These are phyloP conservation scores for Prosopis cineraria DNA, from an alignment of 306 rosid genomes.

Conservation along the genomic window DNA sequence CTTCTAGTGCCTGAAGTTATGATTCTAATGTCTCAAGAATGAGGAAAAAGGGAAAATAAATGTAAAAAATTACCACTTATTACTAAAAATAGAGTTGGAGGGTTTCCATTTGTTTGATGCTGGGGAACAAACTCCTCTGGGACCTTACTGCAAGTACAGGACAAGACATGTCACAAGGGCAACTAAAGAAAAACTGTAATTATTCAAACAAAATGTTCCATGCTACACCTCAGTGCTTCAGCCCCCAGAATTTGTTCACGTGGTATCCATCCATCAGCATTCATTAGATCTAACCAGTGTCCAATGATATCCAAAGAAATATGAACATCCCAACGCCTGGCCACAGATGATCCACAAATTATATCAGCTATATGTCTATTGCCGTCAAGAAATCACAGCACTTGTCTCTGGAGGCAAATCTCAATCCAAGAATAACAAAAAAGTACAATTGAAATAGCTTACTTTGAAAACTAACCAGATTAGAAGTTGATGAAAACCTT, in stretches of 20 bases:
- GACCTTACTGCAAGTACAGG: slow-evolving; percentile 73
- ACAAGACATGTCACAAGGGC: slow-evolving; percentile 32
- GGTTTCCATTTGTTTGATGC: slow-evolving; percentile 91
- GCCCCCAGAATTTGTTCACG: slow-evolving; percentile 97
- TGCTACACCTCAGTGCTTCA: slow-evolving; percentile 84
- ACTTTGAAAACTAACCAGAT: slow-evolving; percentile 65
- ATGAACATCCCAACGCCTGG: slow-evolving; percentile 94
- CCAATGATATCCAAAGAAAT: slow-evolving; percentile 87
- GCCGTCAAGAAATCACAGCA: slow-evolving; percentile 20
- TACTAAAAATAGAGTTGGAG: slow-evolving; percentile 83
- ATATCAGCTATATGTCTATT: background rate
- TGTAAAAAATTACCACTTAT: slow-evolving; percentile 60
- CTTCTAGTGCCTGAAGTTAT: slow-evolving; percentile 21
- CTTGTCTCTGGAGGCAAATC: slow-evolving; percentile 22
- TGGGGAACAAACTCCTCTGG: slow-evolving; percentile 90
- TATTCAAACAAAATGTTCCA: slow-evolving; percentile 35
- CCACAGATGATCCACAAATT: slow-evolving; percentile 20
- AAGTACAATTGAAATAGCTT: slow-evolving; percentile 7
- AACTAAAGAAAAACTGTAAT: slow-evolving; percentile 23
- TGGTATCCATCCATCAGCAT: slow-evolving; percentile 98
- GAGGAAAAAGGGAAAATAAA: slow-evolving; percentile 16
- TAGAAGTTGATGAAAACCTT: slow-evolving; percentile 95
- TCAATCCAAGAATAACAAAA: slow-evolving; percentile 17
- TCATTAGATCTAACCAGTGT: slow-evolving; percentile 96
- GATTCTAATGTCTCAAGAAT: slow-evolving; percentile 13